Evolutionary conservation across 2,329 filamentous ascomycete genomes (phyloP), one percentile per base, ranked within the genome.

Genomic region (Calonectria hawksworthii): DNA sequence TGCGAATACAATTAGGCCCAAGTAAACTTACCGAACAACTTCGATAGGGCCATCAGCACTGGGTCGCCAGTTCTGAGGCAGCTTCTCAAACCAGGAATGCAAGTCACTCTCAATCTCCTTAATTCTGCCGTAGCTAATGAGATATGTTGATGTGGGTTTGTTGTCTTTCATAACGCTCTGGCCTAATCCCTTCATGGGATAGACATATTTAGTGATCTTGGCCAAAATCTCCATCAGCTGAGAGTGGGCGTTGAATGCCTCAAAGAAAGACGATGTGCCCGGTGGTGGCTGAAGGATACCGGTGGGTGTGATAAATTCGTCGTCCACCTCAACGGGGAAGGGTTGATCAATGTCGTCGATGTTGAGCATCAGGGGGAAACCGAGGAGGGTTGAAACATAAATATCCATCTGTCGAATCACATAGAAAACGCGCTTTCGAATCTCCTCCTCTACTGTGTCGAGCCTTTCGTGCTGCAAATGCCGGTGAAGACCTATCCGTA

Each of bases 1-100:
- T 18, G 23, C 18, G 9, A 18, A 10, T 16, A 36, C 16, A 21
- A 5, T 11, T 41, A 1, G 9, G 9, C 23, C 8, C 16, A 11
- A 51, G n/a, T 50, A 14, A 54, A 84, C 91, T 87, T 90, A 95
- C 95, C 95, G 90, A 79, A 96, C 91, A 30, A 96, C 90, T 80
- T 96, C 93, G 41, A 93, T 90, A 1, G 93, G 89, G 0, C 93
- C 94, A 66, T 97, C 95, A 0, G 93, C 91, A 75, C 95, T 95
- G 1, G 96, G 96, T 75, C 94, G 93, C 85, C 98, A 92, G 69
- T 92, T 91, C 78, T 92, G 89, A 0, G 96, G 96, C 32, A 99
- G 84, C 68, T 88, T 86, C 74, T 92, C 90, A 63, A 91, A 90
- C 92, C 93, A 94, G 51, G 87, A 85, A 61, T 92, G 89, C 64